phyloP scores from a whole-genome alignment of 768 basidiomycete species.

The Boletus rufocinnamomeus region DNA sequence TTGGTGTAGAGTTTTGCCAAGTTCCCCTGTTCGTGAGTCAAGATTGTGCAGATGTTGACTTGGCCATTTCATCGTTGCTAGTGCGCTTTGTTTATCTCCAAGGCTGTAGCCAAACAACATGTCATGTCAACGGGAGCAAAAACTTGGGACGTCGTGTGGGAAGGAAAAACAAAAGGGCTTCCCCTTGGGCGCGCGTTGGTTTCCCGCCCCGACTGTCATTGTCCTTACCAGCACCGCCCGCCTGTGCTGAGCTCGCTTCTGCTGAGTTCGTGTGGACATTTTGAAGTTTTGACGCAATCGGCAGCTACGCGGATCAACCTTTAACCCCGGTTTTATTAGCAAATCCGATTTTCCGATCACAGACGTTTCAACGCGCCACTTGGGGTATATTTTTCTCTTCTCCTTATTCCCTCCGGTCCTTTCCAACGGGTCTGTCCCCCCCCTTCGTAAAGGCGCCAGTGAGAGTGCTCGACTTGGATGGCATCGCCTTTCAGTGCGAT shows the following conservation, averaged over 20 bases:
- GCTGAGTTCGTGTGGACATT: neutral
- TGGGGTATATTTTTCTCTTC: neutral
- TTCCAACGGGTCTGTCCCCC: neutral
- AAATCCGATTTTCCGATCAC: neutral
- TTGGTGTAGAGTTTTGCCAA: neutral
- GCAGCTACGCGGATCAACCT: slow-evolving; percentile 10
- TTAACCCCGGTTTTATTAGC: slow-evolving; percentile 20
- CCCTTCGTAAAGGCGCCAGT: neutral
- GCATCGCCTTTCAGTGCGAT: neutral
- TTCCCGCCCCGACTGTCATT: neutral
- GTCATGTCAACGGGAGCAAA: neutral
- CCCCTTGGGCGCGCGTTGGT: neutral
- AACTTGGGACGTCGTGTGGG: neutral
- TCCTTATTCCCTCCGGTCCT: neutral
- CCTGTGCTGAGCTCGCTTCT: neutral
- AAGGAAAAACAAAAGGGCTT: neutral
- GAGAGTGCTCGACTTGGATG: slow-evolving; percentile 11
- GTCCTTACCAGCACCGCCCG: slow-evolving; percentile 1
- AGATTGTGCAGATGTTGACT: slow-evolving; percentile 10
- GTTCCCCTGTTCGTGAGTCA: slow-evolving; percentile 19
- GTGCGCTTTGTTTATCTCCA: slow-evolving; percentile 15
- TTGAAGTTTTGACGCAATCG: neutral
- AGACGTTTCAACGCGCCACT: neutral
- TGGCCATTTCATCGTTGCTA: slow-evolving; percentile 3
- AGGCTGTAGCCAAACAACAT: slow-evolving; percentile 19